phyloP scores from a whole-genome alignment of 208 protist genomes.

The Leishmania arabica region DNA sequence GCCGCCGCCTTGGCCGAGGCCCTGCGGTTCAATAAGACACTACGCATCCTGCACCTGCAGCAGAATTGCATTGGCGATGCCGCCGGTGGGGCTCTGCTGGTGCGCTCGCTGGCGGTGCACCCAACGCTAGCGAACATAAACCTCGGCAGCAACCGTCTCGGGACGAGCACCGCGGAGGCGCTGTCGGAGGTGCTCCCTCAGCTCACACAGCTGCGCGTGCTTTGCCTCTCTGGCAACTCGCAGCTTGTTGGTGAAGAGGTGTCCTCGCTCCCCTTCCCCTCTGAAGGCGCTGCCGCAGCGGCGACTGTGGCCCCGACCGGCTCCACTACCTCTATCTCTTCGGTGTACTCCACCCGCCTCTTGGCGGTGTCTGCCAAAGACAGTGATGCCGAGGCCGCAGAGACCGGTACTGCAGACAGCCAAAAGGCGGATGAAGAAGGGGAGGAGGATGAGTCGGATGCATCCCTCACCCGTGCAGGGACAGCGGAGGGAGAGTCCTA shows the following conservation, averaged over 20 bases:
- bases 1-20: conserved; percentile 67
- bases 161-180: conserved; percentile 35
- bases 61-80: conserved; percentile 84
- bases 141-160: conserved; percentile 79
- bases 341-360: not conserved
- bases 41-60: conserved; percentile 71
- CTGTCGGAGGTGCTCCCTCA: conserved; percentile 61
- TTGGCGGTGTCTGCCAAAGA: not conserved
- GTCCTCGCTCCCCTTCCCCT: not conserved
- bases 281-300: not conserved
- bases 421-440: not conserved
- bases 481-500: conserved; percentile 3
- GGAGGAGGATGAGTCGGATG: conserved; percentile 3
- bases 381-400: not conserved
- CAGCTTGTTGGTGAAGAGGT: conserved; percentile 32
- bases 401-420: not conserved
- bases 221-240: conserved; percentile 77
- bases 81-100: conserved; percentile 57
- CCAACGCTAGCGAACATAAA: conserved; percentile 59
- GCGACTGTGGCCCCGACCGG: not conserved
- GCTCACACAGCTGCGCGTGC: conserved; percentile 42
- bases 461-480: not conserved
- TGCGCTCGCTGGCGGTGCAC: conserved; percentile 53
- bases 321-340: not conserved
- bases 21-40: conserved; percentile 73